Percentiles rank a stretch among this genome's conserved stretches.
These are phyloP conservation scores for Chlamydomonas sp. DNA, from an alignment of 139 green algal genomes.

Conservation along the genomic window DNA sequence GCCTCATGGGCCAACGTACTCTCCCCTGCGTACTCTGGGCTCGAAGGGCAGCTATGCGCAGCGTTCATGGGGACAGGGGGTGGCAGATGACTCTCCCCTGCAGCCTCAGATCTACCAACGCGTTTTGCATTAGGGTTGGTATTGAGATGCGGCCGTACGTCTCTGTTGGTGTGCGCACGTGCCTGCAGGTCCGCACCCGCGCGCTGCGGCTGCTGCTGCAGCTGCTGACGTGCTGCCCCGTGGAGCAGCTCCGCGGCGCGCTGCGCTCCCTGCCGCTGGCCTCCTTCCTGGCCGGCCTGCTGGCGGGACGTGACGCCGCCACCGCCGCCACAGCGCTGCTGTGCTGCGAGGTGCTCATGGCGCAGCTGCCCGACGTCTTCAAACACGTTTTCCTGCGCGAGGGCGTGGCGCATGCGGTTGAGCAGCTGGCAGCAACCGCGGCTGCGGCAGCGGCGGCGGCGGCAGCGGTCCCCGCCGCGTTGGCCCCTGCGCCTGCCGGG, in stretches of 20 bases:
- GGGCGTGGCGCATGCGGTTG: conserved; percentile 89
- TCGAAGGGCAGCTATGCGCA: no score
- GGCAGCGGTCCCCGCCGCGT: conserved; percentile 1
- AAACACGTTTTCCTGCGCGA: conserved; percentile 88
- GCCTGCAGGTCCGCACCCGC: conserved; percentile 69
- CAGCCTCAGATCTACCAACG: no score
- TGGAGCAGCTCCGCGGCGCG: conserved; percentile 65
- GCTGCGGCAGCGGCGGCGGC: neutral
- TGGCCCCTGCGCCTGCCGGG: no score
- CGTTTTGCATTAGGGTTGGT: no score
- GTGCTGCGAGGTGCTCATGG: conserved; percentile 85
- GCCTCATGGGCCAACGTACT: no score
- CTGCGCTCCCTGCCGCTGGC: conserved; percentile 80
- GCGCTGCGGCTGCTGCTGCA: conserved; percentile 80
- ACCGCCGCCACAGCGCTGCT: conserved; percentile 42
- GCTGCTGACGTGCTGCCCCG: conserved; percentile 68
- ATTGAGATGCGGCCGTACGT: no score
- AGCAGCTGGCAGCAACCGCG: conserved; percentile 72
- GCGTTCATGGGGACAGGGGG: no score
- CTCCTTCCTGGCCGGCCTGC: conserved; percentile 84
- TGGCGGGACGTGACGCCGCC: conserved; percentile 73
- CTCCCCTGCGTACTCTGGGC: no score
- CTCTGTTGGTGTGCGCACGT: neutral
- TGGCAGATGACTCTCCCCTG: no score
- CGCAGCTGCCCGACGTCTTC: conserved; percentile 87